Evolutionary conservation across 495 filamentous ascomycete species (phyloP).

Genomic region (Penicillium malachiteum): DNA sequence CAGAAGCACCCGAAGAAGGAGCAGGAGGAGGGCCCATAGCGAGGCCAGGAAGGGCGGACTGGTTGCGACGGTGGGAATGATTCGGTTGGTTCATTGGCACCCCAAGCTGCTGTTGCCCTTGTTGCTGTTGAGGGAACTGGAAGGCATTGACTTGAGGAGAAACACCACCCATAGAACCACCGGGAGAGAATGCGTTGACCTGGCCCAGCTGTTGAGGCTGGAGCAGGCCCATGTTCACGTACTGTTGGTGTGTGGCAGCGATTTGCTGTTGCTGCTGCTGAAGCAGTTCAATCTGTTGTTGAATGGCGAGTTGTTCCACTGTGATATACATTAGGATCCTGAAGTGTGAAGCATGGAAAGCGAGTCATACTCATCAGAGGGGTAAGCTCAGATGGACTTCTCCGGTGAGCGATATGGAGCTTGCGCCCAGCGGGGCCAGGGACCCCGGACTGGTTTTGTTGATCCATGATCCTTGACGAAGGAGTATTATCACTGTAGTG

Average conservation of each 20-base stretch:
- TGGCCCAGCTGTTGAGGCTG: constrained; percentile 76
- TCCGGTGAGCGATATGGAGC: constrained; percentile 94
- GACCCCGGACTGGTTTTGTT: constrained; percentile 72
- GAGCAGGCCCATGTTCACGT: constrained; percentile 94
- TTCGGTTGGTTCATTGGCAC: constrained; percentile 74
- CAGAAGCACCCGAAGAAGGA: constrained; percentile 91
- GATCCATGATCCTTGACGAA: constrained; percentile 66
- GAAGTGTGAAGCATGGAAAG: too few relatives aligned
- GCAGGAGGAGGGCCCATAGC: constrained; percentile 87
- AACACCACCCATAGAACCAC: constrained; percentile 64
- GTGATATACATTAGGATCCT: not conserved
- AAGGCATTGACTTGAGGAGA: constrained; percentile 80
- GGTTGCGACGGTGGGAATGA: constrained; percentile 93
- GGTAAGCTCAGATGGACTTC: constrained; percentile 96
- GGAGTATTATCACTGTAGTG: constrained; percentile 22
- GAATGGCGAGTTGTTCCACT: constrained; percentile 99
- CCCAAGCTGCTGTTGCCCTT: constrained; percentile 70
- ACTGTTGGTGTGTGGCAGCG: constrained; percentile 92
- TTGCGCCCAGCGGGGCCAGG: constrained; percentile 84
- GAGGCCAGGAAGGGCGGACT: constrained; percentile 93
- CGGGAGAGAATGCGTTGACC: constrained; percentile 65
- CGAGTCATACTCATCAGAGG: constrained; percentile 90
- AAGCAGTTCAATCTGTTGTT: constrained; percentile 96
- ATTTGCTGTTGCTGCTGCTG: constrained; percentile 99
- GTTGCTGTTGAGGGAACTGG: constrained; percentile 83